Base-by-base conservation (phyloP, 441 rosid species). In the Biscutella laevigata region DNA sequence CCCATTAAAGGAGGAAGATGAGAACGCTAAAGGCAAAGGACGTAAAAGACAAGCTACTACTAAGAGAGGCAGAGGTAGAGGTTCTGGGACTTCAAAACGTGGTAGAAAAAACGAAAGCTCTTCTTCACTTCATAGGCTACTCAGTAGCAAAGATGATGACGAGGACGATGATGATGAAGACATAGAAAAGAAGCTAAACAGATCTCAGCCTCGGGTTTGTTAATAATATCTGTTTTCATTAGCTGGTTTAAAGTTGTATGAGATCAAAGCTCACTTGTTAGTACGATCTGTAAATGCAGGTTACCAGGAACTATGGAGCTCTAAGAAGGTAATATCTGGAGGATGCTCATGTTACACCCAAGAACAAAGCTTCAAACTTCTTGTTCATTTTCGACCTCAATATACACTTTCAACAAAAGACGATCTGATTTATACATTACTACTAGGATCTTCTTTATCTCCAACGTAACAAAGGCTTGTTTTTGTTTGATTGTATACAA, bases 301-400 rank as follows among this genome's bases (percentile, higher is more conserved):
- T 80, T 44, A 77, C 89, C 2, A 83, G 83, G 79, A 88, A 77
- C 59, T 88, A 91, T 42, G 98, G 96, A 49, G 87, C 96, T 72
- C 73, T 91, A 59, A 80, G 98, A 75, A 78, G 94, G 68, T 83
- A 75, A n/a, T n/a, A n/a, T n/a, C n/a, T n/a, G n/a, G n/a, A n/a
- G n/a, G n/a, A n/a, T n/a, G n/a, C n/a, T n/a, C n/a, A n/a, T n/a
- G n/a, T n/a, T n/a, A n/a, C n/a, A n/a, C n/a, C n/a, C n/a, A n/a
- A n/a, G n/a, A 49, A 59, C 49, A 32, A 48, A 39, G 40, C 39
- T 29, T 59, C 35, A 19, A 34, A 2, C 7, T n/a, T 27, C 19
- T 20, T 13, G 34, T 3, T 1, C 28, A 13, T 21, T 21, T 25
- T 29, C 17, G 12, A 47, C 47, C 34, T n/a, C n/a, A n/a, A n/a